Percentiles rank a stretch among this genome's conserved stretches.
Evolutionary conservation across 805 yeast species (phyloP).

Genomic region (Yarrowia keelungensis): DNA sequence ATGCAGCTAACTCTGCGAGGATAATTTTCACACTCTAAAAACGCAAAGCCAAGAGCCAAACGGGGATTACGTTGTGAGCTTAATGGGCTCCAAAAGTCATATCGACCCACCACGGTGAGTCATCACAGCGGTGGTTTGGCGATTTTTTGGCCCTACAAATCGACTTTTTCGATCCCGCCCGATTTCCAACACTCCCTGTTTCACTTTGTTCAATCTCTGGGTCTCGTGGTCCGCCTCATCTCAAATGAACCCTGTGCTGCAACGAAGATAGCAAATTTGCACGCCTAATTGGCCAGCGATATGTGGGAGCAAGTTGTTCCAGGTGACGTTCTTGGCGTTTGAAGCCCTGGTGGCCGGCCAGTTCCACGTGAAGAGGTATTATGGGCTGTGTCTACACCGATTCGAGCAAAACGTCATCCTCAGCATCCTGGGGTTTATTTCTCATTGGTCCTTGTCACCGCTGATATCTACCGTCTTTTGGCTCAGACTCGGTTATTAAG

Average conservation of each 20-base stretch:
- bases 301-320: constrained; percentile 31
- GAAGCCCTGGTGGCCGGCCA: background rate
- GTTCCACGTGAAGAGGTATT: constrained; percentile 20
- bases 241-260: constrained; percentile 15
- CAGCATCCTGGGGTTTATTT: background rate
- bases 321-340: constrained; percentile 27
- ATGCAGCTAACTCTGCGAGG: constrained; percentile 34
- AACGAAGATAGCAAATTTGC: constrained; percentile 37
- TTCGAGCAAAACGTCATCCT: background rate
- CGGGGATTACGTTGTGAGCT: background rate
- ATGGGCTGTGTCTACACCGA: background rate
- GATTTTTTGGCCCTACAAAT: background rate
- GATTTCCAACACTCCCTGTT: too few species aligned
- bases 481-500: constrained; percentile 20
- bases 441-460: constrained; percentile 1
- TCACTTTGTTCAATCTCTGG: background rate
- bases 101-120: background rate
- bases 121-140: background rate
- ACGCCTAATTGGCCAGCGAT: constrained; percentile 37
- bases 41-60: constrained; percentile 1
- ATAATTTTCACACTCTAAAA: constrained; percentile 24
- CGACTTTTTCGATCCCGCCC: too few species aligned
- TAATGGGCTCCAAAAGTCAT: constrained; percentile 1
- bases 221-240: constrained; percentile 4
- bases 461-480: constrained; percentile 9